These are phyloP conservation scores for Tolypocladium nubicola DNA, from an alignment of 2,329 filamentous ascomycete genomes.

Conservation along the genomic window DNA sequence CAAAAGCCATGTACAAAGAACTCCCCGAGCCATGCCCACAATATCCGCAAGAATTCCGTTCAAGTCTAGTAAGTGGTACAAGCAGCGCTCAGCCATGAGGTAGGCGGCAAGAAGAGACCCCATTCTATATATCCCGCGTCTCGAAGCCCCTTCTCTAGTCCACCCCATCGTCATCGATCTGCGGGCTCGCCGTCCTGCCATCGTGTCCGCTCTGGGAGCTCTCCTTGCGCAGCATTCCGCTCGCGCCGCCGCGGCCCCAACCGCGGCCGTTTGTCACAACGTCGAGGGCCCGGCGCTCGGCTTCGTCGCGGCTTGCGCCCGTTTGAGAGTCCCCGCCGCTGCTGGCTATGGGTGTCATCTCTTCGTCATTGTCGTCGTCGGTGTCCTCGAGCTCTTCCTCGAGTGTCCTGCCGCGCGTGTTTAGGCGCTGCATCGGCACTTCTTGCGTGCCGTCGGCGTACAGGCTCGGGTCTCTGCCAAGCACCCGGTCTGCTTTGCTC, in stretches of 20 bases:
- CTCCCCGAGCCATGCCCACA: neutral
- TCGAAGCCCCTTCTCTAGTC: conserved; percentile 12
- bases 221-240: conserved; percentile 29
- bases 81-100: neutral
- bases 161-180: conserved; percentile 20
- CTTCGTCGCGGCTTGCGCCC: conserved; percentile 18
- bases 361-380: conserved; percentile 22
- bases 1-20: too few species aligned
- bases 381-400: conserved; percentile 31
- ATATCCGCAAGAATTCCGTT: neutral
- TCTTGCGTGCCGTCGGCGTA: conserved; percentile 38
- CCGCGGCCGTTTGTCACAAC: conserved; percentile 26
- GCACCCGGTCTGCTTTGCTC: conserved; percentile 48
- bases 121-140: neutral
- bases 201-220: conserved; percentile 12
- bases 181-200: conserved; percentile 7
- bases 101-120: neutral
- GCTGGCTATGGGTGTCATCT: conserved; percentile 11
- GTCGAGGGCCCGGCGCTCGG: conserved; percentile 35
- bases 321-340: neutral
- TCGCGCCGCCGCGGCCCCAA: conserved; percentile 30
- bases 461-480: conserved; percentile 45
- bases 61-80: neutral
- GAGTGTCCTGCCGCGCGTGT: conserved; percentile 31
- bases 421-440: conserved; percentile 36